Conservation (phyloP, 2,329 filamentous ascomycete genomes). For the Raffaelea deltoideospora region DNA sequence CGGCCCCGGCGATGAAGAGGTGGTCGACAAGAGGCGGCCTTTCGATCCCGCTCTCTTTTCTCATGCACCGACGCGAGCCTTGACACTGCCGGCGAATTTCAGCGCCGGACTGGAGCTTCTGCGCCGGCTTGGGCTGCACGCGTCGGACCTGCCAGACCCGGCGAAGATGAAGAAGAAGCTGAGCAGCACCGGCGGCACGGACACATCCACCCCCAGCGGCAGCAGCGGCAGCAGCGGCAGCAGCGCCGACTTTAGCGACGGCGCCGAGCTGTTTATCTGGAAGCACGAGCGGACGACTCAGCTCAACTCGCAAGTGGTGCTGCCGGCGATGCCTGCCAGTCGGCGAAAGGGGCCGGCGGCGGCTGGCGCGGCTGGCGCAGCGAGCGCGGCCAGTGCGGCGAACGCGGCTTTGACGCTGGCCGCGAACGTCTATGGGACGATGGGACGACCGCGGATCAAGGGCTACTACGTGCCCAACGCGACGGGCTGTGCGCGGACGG, state of each 20-base stretch:
- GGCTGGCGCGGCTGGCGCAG: neutral
- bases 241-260: no score
- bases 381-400: conserved; percentile 7
- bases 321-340: conserved; percentile 1
- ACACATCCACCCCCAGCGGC: no score
- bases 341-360: neutral
- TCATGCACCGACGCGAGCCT: conserved; percentile 28
- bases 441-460: conserved; percentile 26
- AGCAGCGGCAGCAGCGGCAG: no score
- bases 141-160: conserved; percentile 32
- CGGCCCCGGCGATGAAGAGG: conserved; percentile 3
- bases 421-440: conserved; percentile 8
- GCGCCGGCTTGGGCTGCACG: conserved; percentile 25
- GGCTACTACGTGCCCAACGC: conserved; percentile 72
- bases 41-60: conserved; percentile 26
- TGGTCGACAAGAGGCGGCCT: conserved; percentile 7
- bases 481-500: conserved; percentile 77
- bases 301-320: conserved; percentile 28
- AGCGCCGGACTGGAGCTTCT: conserved; percentile 30
- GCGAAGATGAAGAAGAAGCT: conserved; percentile 33
- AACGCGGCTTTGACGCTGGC: conserved; percentile 13
- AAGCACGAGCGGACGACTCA: conserved; percentile 38
- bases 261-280: conserved; percentile 43
- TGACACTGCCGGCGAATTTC: conserved; percentile 28
- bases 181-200: conserved; percentile 25